Percentiles rank a stretch among this genome's conserved stretches.
Evolutionary conservation across 2,329 filamentous ascomycete genomes (phyloP).

Genomic region (Penicillium sp.): DNA sequence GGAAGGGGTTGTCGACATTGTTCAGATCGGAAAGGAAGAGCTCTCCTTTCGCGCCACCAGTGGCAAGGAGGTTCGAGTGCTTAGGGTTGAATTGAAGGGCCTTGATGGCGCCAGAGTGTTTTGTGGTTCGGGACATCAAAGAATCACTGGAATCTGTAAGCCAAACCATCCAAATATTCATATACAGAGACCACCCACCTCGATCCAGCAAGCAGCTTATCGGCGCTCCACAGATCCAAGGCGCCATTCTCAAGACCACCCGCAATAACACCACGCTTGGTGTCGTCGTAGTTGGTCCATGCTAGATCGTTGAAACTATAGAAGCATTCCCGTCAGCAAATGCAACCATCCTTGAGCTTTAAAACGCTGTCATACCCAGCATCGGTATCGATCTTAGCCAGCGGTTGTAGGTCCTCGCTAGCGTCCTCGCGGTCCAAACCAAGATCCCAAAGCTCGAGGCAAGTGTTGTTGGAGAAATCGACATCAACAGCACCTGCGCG

Average conservation of each 20-base stretch:
- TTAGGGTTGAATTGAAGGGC: conserved; percentile 94
- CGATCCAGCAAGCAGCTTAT: conserved; percentile 57
- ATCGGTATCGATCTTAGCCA: conserved; percentile 80
- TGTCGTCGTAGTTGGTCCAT: conserved; percentile 80
- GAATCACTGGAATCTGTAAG: conserved; percentile 57
- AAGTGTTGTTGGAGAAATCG: conserved; percentile 96
- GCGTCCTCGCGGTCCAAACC: conserved; percentile 74
- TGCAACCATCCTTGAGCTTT: neutral
- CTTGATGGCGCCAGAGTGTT: conserved; percentile 91
- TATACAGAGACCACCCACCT: conserved; percentile 40
- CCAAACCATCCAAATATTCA: neutral
- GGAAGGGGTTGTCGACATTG: conserved; percentile 82
- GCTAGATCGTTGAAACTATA: conserved; percentile 92
- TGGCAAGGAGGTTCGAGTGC: conserved; percentile 86
- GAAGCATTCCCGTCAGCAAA: conserved; percentile 22
- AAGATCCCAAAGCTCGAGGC: conserved; percentile 94
- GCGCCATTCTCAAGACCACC: conserved; percentile 93
- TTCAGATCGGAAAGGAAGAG: conserved; percentile 94
- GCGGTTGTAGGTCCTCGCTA: conserved; percentile 79
- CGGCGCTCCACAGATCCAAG: conserved; percentile 90
- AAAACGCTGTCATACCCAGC: conserved; percentile 65
- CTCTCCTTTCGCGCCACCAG: conserved; percentile 91
- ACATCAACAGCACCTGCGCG: conserved; percentile 92
- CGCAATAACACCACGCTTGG: conserved; percentile 85
- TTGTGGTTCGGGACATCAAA: conserved; percentile 80